Evolutionary conservation across 306 rosid genomes (phyloP), one percentile per base, ranked within the genome.

Genomic region (Glycine latifolia): DNA sequence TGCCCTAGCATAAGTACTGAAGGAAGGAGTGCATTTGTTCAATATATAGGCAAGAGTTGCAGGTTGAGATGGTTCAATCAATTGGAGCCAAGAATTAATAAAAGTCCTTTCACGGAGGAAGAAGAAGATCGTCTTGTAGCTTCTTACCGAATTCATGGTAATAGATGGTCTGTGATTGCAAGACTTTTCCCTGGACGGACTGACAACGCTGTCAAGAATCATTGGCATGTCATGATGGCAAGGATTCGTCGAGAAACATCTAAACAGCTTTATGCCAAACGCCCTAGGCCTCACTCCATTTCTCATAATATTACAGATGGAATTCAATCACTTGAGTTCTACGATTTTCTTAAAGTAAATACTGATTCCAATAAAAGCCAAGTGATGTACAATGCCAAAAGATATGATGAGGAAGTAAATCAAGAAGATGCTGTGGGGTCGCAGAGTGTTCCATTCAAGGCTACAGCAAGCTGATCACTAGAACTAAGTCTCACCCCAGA

Each of bases 51-150:
- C 43, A 95, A 95, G 85, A 95, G 99, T 53, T 95, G 99, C 78
- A 90, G 99, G 83, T 86, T 95, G 88, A 95, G 99, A 84, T 95
- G 99, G 99, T 95, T 93, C 87, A 95, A 95, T 79, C 99, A 95
- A 79, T 54, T 95, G 70, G 99, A 95, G 65, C 97, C 99, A 20
- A 86, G 99, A 77, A 95, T 95, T 35, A 93, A 95, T 35, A 87
- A 94, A 82, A 92, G 55, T 71, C 94, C 98, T 3, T 93, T 95
- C 83, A 95, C 89, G 0, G 96, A 93, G 82, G 98, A 92, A 73
- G 99, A 95, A 80, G 99, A 95, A 54, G 97, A 88, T 74, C 55
- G 96, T 43, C 97, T 95, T 5, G 12, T 95, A 26, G 90, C 93
- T 17, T 90, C 94, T 52, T 97, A 95, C 74, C 14, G 90, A 6